Evolutionary conservation across 495 filamentous ascomycete genomes (phyloP), one percentile per base, ranked within the genome.

Genomic region (Aspergillus coremiiformis): DNA sequence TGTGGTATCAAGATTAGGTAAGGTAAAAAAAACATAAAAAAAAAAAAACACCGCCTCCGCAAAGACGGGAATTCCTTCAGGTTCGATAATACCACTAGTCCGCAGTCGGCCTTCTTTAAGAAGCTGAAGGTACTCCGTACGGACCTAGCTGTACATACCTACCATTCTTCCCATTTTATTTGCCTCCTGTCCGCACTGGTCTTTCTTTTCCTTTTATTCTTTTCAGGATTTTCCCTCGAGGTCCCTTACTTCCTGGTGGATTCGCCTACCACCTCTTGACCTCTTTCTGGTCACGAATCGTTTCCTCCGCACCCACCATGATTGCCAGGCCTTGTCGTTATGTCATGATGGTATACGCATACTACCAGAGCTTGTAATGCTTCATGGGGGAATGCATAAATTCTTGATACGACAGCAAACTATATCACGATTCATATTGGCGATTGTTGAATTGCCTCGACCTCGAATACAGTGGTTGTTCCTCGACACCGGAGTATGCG

Each of bases 261-360:
- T 8, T 47, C 24, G 21, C 48, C 35, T 17, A 19, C 47, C 51
- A 47, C 44, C 41, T 39, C 32, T 26, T 11, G 29, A 26, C 17
- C 30, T n/a, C 32, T 15, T 5, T 20, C 17, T 49, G 23, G 21
- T 26, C 47, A 14, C 9, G 15, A 23, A 10, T 49, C 47, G 11
- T 19, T 15, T 37, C 29, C 42, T 21, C 41, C 21, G 11, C 41
- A 30, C 44, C 29, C 51, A 63, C 35, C 54, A 56, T 58, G 58
- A 43, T 52, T 55, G 46, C 51, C 47, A 47, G 50, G 43, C 51
- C 54, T 42, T 51, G 53, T 48, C 53, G 53, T 49, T 49, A 44
- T 56, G 50, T 39, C 58, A 56, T 52, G 39, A 58, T 64, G 61
- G 50, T 54, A 58, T 27, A 51, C 48, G 27, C 52, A 22, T 44